phyloP scores from a whole-genome alignment of 208 protist genomes.

The Trichomonas gallinae region DNA sequence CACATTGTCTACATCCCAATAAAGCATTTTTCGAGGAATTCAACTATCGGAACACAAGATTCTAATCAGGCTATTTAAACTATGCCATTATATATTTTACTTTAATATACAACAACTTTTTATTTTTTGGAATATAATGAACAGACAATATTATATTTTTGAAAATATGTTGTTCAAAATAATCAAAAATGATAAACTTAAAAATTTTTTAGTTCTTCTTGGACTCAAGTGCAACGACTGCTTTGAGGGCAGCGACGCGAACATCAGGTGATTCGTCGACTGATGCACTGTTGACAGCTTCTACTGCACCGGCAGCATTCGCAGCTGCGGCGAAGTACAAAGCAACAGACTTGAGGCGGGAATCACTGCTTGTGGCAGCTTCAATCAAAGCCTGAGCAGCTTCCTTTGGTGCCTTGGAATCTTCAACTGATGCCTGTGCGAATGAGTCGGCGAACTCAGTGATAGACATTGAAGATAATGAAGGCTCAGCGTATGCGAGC shows the following conservation, averaged over 20 bases:
- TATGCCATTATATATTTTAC: no score
- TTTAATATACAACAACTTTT: no score
- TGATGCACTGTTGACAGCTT: neutral
- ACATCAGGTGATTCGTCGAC: neutral
- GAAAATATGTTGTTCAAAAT: no score
- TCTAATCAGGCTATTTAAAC: no score
- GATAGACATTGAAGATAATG: neutral
- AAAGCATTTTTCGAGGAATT: no score
- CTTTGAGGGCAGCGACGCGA: neutral
- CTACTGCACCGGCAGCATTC: neutral
- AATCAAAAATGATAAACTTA: no score
- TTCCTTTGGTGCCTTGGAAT: neutral
- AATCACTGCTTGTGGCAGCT: neutral
- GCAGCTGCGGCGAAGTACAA: neutral
- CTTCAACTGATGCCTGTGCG: neutral
- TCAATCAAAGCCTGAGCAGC: neutral
- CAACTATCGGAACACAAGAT: no score
- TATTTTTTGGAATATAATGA: no score
- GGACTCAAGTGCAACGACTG: neutral
- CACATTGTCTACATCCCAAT: no score
- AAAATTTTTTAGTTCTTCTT: neutral
- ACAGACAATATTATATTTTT: no score
- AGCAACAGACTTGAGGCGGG: neutral
- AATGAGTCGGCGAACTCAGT: neutral
- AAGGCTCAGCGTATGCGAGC: neutral